These are phyloP conservation scores for Acanthamoeba healyi DNA, from an alignment of 208 protist species.

Conservation along the genomic window DNA sequence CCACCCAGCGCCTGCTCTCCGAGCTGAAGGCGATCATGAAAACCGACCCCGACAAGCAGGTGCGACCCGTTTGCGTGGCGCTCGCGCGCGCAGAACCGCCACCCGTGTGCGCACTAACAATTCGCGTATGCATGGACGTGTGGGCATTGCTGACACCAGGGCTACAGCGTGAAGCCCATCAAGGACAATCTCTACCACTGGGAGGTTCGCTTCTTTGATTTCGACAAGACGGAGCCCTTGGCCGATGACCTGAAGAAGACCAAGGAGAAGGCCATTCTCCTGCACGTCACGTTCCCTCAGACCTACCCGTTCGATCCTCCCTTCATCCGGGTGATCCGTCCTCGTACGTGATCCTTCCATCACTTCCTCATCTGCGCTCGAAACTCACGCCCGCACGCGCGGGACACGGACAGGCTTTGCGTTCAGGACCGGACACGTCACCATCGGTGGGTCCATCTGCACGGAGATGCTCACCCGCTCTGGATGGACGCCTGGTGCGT, in stretches of 20 bases:
- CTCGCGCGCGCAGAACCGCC: no score
- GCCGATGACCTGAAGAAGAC: slow-evolving; percentile 77
- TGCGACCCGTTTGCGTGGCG: no score
- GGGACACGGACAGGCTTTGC: slow-evolving; percentile 55
- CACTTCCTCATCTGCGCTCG: background rate
- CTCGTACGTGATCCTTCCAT: slow-evolving; percentile 36
- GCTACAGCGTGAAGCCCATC: slow-evolving; percentile 81
- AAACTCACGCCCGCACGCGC: background rate
- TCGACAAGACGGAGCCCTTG: slow-evolving; percentile 79
- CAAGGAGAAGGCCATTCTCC: slow-evolving; percentile 76
- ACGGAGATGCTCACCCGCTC: slow-evolving; percentile 86
- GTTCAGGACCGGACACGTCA: slow-evolving; percentile 86
- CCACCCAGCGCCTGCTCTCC: slow-evolving; percentile 92
- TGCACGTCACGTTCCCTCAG: slow-evolving; percentile 82
- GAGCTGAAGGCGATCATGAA: slow-evolving; percentile 92
- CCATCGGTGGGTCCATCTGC: slow-evolving; percentile 89
- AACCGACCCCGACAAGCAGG: slow-evolving; percentile 75
- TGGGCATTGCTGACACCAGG: slow-evolving; percentile 70
- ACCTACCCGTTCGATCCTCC: slow-evolving; percentile 85
- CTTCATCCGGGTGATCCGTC: slow-evolving; percentile 85
- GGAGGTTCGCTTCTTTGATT: slow-evolving; percentile 87
- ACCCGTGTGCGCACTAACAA: slow-evolving; percentile 19
- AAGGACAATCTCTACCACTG: slow-evolving; percentile 88
- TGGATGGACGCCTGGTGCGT: slow-evolving; percentile 85
- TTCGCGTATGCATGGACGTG: background rate